Evolutionary conservation across 2,329 filamentous ascomycete genomes (phyloP), one percentile per base, ranked within the genome.

Genomic region (Orbilia quercus): DNA sequence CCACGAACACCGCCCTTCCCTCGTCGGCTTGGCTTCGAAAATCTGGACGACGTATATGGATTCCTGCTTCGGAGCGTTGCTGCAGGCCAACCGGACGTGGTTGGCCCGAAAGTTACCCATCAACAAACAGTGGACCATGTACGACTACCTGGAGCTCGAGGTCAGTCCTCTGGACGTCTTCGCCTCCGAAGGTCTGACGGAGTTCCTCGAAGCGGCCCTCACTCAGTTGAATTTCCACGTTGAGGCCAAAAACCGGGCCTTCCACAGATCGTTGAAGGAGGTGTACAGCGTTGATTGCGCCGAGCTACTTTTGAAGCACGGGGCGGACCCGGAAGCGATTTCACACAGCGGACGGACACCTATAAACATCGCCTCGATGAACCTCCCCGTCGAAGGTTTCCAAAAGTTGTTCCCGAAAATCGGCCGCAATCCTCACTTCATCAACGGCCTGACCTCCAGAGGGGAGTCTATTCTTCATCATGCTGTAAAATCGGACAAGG

Each of bases 31-130:
- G 7, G 60, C 55, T 1, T 55, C 48, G 7, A 53, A 36, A n/a
- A 58, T 73, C 22, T 73, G 69, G 69, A 73, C 54, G 9, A 62
- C 69, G 3, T 54, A 28, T 7, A 14, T 53, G 14, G 40, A 25
- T 14, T 73, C 69, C 38, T 66, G 44, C 7, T 53, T 18, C n/a
- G 69, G 60, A 20, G 48, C 38, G 22, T 66, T 60, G 69, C 12
- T 55, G 5, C 69, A 73, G 9, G 69, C 60, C 14, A 16, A 31
- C 9, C 6, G 36, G 12, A 6, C 36, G 4, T 14, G 36, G n/a
- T 7, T 12, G 12, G 6, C 3, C 12, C 4, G 4, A 11, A 4
- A 7, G 7, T 47, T 16, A 18, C 7, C 5, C 44, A 4, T 11
- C 9, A 34, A 6, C 2, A 36, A 28, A 16, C 7, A 9, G 12